These are phyloP conservation scores for Ophiostoma angusticollis DNA, from an alignment of 2,329 filamentous ascomycete genomes.

Conservation along the genomic window DNA sequence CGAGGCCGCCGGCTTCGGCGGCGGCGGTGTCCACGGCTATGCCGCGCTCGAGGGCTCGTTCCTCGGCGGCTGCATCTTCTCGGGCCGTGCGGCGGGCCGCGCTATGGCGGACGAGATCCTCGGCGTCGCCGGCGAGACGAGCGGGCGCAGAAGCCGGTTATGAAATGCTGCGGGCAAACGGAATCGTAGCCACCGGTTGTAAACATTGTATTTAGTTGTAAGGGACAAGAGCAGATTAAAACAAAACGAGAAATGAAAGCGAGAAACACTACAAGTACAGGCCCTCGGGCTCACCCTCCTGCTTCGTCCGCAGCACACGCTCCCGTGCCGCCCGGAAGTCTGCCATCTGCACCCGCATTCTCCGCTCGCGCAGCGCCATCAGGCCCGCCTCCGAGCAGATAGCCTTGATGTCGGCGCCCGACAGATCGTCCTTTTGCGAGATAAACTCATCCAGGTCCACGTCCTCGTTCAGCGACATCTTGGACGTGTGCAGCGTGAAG, in stretches of 20 bases:
- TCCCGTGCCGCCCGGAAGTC: slow-evolving; percentile 91
- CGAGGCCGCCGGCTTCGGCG: slow-evolving; percentile 48
- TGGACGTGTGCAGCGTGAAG: slow-evolving; percentile 93
- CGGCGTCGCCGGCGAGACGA: no score
- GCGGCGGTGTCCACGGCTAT: slow-evolving; percentile 50
- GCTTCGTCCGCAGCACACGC: slow-evolving; percentile 95
- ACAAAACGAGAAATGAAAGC: background rate
- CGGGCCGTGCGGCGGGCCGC: slow-evolving; percentile 41
- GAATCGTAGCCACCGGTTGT: no score
- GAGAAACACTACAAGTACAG: slow-evolving; percentile 72
- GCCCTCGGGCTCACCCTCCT: slow-evolving; percentile 93
- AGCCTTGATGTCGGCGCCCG: slow-evolving; percentile 95
- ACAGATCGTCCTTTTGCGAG: slow-evolving; percentile 93
- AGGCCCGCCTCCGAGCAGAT: slow-evolving; percentile 96
- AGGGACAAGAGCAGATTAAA: background rate
- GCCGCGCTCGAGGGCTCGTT: slow-evolving; percentile 50
- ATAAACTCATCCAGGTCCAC: slow-evolving; percentile 99
- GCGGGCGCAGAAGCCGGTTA: no score
- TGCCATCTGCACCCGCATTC: slow-evolving; percentile 98
- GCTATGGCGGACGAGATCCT: slow-evolving; percentile 38
- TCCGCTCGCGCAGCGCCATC: slow-evolving; percentile 82
- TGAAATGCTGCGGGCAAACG: no score
- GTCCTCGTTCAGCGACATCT: slow-evolving; percentile 93
- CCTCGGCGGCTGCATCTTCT: slow-evolving; percentile 50
- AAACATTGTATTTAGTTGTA: no score